Base-by-base conservation (phyloP, 352 stramenopile genomes). In the Phytophthora rubi region DNA sequence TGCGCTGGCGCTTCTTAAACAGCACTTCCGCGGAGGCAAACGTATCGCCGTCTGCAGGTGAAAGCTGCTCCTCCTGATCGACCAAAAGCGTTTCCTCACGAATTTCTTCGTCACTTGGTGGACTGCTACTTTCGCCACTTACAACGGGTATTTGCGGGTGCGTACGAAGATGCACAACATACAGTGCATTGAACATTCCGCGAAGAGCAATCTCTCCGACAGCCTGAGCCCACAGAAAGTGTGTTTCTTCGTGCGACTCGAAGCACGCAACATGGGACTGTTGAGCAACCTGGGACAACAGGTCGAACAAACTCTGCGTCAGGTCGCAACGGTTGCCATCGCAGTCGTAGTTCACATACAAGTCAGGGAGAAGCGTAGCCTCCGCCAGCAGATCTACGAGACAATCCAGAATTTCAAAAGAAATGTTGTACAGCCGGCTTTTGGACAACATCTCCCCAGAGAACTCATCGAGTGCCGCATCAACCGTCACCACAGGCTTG, bases 291-390 rank as follows among this genome's bases (percentile, higher is more conserved):
- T 91, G 88, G 42, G 91, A 96, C 54, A 99, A 89, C 4, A 92
- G 79, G 58, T 99, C 97, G 73, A 99, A 99, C 5, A 99, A 74
- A 56, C 98, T 99, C 26, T 91, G 79, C 35, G 79, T 88, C 21
- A 94, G 65, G 57, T 94, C 85, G 13, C 94, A 98, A 68, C 97
- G 98, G 53, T 98, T 92, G n/a, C 98, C 89, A 67, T 99, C 97
- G 70, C 97, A 99, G 79, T 99, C 98, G 79, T 99, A 99, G 72
- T 99, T 99, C 33, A 98, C 89, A 70, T 99, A 99, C 10, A 99
- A 69, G 73, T 99, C 97, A 4, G 97, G 89, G 57, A 99, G 90
- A 1, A 99, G 71, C 8, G 89, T 94, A 35, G 97, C 87, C 76
- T 99, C 97, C 10, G 94, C 80, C 47, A 98, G 97, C 53, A 99